Evolutionary conservation across 768 basidiomycete genomes (phyloP).

Genomic region (Boletus vermiculosoides): DNA sequence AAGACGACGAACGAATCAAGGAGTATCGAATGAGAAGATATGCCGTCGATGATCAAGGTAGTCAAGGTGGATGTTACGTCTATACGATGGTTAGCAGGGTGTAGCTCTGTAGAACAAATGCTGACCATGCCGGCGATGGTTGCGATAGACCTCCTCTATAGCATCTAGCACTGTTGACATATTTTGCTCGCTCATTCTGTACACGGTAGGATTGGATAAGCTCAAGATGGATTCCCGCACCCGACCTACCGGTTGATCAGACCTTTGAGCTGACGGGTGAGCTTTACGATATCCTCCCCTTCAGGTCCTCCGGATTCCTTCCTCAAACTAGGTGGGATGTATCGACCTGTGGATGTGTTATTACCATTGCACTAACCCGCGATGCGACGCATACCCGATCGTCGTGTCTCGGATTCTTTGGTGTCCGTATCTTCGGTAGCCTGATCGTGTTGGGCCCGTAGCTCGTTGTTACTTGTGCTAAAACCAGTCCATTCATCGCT

Average conservation of each 20-base stretch:
- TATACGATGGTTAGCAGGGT: constrained; percentile 31
- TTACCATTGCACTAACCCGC: neutral
- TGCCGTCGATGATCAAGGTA: constrained; percentile 70
- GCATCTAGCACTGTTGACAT: constrained; percentile 70
- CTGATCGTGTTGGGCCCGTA: neutral
- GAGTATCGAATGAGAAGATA: constrained; percentile 75
- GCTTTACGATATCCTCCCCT: constrained; percentile 47
- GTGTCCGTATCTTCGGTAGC: neutral
- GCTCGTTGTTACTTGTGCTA: constrained; percentile 13
- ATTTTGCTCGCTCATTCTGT: constrained; percentile 88
- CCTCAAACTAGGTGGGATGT: constrained; percentile 82
- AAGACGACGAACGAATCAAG: constrained; percentile 89
- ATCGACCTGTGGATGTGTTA: constrained; percentile 41
- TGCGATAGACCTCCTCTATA: constrained; percentile 75
- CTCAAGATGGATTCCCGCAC: neutral
- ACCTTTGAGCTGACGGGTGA: constrained; percentile 80
- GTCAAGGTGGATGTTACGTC: constrained; percentile 84
- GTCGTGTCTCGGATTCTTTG: constrained; percentile 4
- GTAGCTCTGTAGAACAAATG: neutral
- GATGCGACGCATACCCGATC: constrained; percentile 13
- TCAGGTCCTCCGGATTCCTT: constrained; percentile 41
- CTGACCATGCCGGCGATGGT: constrained; percentile 74
- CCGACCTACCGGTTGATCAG: constrained; percentile 72
- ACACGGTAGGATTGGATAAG: neutral
- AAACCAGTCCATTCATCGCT: constrained; percentile 41